phyloP scores from a whole-genome alignment of 2,329 filamentous ascomycete genomes.

The Verticillium albo-atrum region DNA sequence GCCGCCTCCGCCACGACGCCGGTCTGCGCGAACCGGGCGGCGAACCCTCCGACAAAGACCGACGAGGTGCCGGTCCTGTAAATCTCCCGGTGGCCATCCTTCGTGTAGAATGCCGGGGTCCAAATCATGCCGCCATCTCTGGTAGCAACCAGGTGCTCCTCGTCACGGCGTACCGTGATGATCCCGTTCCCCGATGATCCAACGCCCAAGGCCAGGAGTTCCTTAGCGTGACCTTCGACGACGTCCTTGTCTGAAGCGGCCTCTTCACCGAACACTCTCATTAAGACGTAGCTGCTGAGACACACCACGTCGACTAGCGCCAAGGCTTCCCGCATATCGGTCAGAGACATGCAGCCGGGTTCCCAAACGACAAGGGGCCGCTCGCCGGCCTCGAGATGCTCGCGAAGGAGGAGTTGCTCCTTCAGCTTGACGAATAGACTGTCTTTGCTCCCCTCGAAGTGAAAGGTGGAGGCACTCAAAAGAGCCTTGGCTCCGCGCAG shows the following conservation, averaged over 20 bases:
- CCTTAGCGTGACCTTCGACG: not conserved
- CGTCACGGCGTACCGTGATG: conserved; percentile 1
- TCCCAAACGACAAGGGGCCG: not conserved
- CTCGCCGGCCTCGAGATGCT: not conserved
- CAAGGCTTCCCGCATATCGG: not conserved
- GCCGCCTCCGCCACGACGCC: conserved; percentile 3
- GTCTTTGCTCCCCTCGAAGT: not conserved
- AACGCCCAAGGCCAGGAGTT: not conserved
- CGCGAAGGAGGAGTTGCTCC: not conserved
- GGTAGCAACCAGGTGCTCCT: not conserved
- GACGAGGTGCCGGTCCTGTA: conserved; percentile 3
- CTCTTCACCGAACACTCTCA: not conserved
- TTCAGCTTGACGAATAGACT: not conserved
- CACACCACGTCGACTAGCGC: not conserved
- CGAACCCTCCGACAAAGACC: conserved; percentile 5
- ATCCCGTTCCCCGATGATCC: not conserved
- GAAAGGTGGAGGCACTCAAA: not conserved
- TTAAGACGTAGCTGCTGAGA: not conserved
- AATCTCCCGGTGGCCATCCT: not conserved
- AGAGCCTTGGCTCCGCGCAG: not conserved
- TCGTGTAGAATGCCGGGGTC: conserved; percentile 4
- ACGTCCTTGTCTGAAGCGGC: not conserved
- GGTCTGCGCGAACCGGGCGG: not conserved
- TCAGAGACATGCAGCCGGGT: not conserved
- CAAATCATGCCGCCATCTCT: not conserved